phyloP scores from a whole-genome alignment of 257 asterid species.

The Cordia subcordata region DNA sequence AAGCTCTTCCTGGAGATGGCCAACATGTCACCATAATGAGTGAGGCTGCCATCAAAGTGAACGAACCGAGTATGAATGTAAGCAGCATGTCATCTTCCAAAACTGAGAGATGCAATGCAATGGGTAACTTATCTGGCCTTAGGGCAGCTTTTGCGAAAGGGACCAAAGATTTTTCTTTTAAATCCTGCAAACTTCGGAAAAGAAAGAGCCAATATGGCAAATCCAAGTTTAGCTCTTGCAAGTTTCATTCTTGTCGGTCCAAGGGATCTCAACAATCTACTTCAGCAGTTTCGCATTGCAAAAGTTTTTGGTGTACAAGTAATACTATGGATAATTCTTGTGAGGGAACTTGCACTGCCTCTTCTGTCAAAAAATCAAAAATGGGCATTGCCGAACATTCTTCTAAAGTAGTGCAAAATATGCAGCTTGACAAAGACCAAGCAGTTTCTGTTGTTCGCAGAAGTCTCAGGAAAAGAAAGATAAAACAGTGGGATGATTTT shows the following conservation, averaged over 20 bases:
- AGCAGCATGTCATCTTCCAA: neutral
- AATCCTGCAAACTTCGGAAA: constrained; percentile 10
- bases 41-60: constrained; percentile 7
- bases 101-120: constrained; percentile 6
- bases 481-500: constrained; percentile 45
- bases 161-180: constrained; percentile 10
- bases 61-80: neutral
- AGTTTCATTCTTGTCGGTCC: neutral
- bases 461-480: constrained; percentile 60
- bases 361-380: neutral
- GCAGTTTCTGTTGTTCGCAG: constrained; percentile 42
- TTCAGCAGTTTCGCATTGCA: constrained; percentile 14
- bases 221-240: constrained; percentile 18
- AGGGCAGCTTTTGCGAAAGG: neutral
- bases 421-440: constrained; percentile 19
- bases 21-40: constrained; percentile 10
- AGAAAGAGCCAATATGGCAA: constrained; percentile 21
- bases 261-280: constrained; percentile 12
- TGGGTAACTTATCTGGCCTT: neutral
- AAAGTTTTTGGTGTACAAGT: neutral
- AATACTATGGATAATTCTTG: too few relatives aligned
- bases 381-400: constrained; percentile 14
- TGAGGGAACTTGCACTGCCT: neutral
- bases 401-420: constrained; percentile 24
- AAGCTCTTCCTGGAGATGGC: constrained; percentile 17